Percentiles rank a stretch among this genome's conserved stretches.
phyloP scores from a whole-genome alignment of 176 grass and related monocot genomes.

The Oryza rufipogon region DNA sequence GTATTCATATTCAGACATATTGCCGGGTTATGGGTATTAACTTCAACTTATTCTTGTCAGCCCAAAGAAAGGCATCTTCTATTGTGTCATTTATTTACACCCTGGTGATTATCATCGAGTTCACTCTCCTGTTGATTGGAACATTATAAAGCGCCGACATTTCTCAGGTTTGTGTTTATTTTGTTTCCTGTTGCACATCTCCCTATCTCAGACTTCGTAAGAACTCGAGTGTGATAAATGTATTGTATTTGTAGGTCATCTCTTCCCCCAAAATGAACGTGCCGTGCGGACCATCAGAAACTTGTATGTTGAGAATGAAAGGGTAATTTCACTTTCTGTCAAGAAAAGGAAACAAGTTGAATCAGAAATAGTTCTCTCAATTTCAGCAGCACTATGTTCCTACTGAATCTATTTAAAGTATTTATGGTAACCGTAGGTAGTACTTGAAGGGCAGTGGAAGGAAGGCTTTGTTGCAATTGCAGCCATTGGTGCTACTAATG shows the following conservation, averaged over 20 bases:
- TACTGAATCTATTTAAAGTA: constrained; percentile 23
- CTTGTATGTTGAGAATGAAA: constrained; percentile 84
- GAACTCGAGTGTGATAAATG: constrained; percentile 1
- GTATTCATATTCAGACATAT: background rate
- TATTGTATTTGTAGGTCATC: constrained; percentile 43
- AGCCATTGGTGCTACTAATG: constrained; percentile 82
- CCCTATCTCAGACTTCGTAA: constrained; percentile 11
- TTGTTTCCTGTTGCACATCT: constrained; percentile 2
- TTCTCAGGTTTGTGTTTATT: constrained; percentile 63
- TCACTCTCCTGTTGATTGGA: constrained; percentile 81
- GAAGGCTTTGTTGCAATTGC: constrained; percentile 79
- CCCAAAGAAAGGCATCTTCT: constrained; percentile 75
- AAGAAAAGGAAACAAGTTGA: background rate
- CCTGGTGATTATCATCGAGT: constrained; percentile 85
- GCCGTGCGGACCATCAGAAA: constrained; percentile 76
- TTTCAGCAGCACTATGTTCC: background rate
- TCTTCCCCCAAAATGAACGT: constrained; percentile 77
- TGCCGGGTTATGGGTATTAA: constrained; percentile 2
- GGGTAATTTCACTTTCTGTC: constrained; percentile 49
- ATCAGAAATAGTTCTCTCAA: background rate
- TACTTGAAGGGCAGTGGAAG: constrained; percentile 77
- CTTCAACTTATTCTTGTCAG: constrained; percentile 46
- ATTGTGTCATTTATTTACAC: constrained; percentile 90
- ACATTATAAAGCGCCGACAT: constrained; percentile 69
- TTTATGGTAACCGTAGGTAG: constrained; percentile 52